Conservation (phyloP, 768 basidiomycete species). For the Neoboletus subvelutipes region DNA sequence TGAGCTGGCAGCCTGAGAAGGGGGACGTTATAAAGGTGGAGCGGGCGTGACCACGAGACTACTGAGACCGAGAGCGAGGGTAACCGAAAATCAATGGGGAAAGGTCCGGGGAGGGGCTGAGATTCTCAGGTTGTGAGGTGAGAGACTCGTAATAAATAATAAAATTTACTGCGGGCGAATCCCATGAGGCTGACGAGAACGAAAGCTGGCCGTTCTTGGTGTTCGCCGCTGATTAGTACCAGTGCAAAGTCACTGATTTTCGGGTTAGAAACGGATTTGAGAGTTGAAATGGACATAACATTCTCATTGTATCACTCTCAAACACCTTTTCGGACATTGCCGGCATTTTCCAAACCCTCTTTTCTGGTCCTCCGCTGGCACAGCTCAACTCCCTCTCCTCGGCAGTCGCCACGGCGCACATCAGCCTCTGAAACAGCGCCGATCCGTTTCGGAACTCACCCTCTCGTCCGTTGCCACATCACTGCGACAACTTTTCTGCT, state of each 20-base stretch:
- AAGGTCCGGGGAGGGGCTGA: neutral
- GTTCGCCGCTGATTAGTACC: neutral
- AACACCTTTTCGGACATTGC: too few relatives aligned
- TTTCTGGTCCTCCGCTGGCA: too few relatives aligned
- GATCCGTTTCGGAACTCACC: neutral
- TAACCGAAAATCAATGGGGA: constrained; percentile 10
- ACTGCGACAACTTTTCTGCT: neutral
- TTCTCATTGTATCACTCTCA: neutral
- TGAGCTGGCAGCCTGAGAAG: neutral
- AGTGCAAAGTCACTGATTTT: neutral
- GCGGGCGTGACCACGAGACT: constrained; percentile 6
- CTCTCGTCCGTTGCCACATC: too few relatives aligned
- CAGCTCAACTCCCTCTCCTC: too few relatives aligned
- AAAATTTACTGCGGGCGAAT: constrained; percentile 3
- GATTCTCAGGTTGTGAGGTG: neutral
- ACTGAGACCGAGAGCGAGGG: constrained; percentile 8
- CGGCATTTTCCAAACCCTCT: too few relatives aligned
- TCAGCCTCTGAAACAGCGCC: constrained; percentile 3
- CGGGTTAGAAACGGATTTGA: neutral
- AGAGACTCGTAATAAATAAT: neutral
- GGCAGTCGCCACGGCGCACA: too few relatives aligned
- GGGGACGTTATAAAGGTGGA: constrained; percentile 6
- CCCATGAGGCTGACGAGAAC: constrained; percentile 20
- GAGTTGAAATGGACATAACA: constrained; percentile 1
- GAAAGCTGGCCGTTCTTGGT: neutral